phyloP scores from a whole-genome alignment of 2,329 filamentous ascomycete genomes.

The Pseudogymnoascus sp. region DNA sequence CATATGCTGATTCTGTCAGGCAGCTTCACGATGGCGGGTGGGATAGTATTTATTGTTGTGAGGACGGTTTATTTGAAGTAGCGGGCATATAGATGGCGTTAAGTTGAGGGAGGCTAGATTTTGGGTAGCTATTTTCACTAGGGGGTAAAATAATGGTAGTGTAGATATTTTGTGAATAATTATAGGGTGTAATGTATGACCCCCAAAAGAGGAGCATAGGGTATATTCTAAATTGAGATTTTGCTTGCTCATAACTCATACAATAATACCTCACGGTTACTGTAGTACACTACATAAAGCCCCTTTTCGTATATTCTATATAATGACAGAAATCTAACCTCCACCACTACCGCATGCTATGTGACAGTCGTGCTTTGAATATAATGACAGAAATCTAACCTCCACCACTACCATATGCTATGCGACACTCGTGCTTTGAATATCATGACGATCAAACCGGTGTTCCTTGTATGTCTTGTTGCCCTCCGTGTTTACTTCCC shows the following conservation, averaged over 20 bases:
- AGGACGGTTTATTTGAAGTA: neutral
- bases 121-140: neutral
- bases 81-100: neutral
- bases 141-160: neutral
- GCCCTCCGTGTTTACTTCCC: neutral
- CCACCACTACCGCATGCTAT: neutral
- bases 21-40: neutral
- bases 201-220: neutral
- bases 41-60: neutral
- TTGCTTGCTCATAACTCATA: no score
- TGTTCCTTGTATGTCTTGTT: neutral
- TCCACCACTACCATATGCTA: neutral
- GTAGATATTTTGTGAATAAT: neutral
- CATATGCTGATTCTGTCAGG: neutral
- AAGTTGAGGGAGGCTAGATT: neutral
- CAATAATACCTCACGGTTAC: neutral
- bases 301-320: neutral
- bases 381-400: neutral
- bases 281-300: neutral
- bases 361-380: neutral
- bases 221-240: no score
- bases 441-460: neutral
- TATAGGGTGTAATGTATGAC: neutral
- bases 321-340: neutral
- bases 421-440: neutral